Evolutionary conservation across 2,329 filamentous ascomycete genomes (phyloP).

Genomic region (Massarina eburnea): DNA sequence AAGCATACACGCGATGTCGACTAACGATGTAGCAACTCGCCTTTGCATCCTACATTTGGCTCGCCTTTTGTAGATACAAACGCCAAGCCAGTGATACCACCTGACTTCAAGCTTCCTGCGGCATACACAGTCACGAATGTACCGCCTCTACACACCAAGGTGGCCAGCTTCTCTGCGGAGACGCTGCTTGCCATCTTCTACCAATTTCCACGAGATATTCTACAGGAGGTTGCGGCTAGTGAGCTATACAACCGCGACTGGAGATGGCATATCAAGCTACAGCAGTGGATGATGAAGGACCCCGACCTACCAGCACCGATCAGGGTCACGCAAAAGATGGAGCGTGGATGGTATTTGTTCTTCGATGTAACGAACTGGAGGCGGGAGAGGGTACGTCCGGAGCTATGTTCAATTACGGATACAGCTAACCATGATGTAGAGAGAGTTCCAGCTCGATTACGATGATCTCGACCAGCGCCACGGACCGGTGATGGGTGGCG

Average conservation of each 20-base stretch:
- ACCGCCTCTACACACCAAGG: conserved; percentile 60
- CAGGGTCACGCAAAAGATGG: conserved; percentile 49
- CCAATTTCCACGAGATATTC: conserved; percentile 64
- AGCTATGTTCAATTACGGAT: neutral
- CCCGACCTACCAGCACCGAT: conserved; percentile 47
- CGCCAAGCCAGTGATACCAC: conserved; percentile 59
- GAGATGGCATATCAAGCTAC: conserved; percentile 57
- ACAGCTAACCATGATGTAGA: conserved; percentile 35
- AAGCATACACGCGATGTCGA: neutral
- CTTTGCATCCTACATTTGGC: conserved; percentile 64
- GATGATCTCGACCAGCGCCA: conserved; percentile 53
- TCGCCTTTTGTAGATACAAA: conserved; percentile 63
- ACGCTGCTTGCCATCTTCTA: conserved; percentile 72
- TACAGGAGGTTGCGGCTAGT: conserved; percentile 66
- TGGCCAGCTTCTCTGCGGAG: conserved; percentile 62
- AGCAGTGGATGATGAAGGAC: conserved; percentile 60
- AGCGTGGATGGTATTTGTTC: conserved; percentile 58
- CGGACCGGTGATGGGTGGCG: conserved; percentile 36
- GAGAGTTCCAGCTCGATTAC: conserved; percentile 56
- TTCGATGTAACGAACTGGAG: conserved; percentile 58
- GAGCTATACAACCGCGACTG: conserved; percentile 59
- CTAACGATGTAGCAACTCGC: conserved; percentile 47
- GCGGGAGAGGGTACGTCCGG: conserved; percentile 48
- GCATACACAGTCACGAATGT: conserved; percentile 70
- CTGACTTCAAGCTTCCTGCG: conserved; percentile 63